Percentiles rank a stretch among this genome's conserved stretches.
These are phyloP conservation scores for Flaveria robusta DNA, from an alignment of 129 eudicot genomes.

Conservation along the genomic window DNA sequence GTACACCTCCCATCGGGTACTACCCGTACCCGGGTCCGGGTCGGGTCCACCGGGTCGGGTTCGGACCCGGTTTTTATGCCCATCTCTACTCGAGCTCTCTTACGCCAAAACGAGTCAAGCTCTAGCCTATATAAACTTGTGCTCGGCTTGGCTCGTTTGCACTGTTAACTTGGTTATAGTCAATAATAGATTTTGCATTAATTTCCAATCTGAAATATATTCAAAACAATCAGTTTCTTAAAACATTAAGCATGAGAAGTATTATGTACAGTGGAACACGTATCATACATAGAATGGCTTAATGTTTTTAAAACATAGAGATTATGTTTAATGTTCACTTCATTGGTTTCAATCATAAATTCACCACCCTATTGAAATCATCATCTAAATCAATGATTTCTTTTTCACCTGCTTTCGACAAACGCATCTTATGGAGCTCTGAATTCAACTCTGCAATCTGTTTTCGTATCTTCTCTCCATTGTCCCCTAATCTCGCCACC, in stretches of 20 bases:
- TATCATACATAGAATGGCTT: constrained; percentile 14
- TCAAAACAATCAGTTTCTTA: background rate
- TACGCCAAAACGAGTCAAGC: too few relatives aligned
- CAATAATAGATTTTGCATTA: background rate
- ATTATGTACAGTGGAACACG: constrained; percentile 21
- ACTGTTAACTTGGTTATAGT: too few relatives aligned
- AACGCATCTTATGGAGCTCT: constrained; percentile 49
- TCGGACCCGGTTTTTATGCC: too few relatives aligned
- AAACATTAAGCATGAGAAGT: background rate
- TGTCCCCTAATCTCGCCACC: constrained; percentile 62
- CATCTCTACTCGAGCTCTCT: too few relatives aligned
- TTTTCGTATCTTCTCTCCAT: constrained; percentile 57
- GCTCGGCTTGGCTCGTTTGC: too few relatives aligned
- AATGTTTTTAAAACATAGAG: constrained; percentile 41
- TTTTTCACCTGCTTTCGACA: constrained; percentile 20
- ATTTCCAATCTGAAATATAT: background rate
- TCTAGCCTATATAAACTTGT: too few relatives aligned
- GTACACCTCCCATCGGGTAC: too few relatives aligned
- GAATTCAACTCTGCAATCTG: constrained; percentile 54
- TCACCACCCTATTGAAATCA: constrained; percentile 49
- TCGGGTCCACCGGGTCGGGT: too few relatives aligned
- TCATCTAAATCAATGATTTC: constrained; percentile 56
- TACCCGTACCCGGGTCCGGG: too few relatives aligned
- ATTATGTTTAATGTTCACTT: background rate
- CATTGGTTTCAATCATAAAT: constrained; percentile 30